Percentiles rank a stretch among this genome's conserved stretches.
These are phyloP conservation scores for Colletotrichum agaves DNA, from an alignment of 2,329 filamentous ascomycete genomes.

Conservation along the genomic window DNA sequence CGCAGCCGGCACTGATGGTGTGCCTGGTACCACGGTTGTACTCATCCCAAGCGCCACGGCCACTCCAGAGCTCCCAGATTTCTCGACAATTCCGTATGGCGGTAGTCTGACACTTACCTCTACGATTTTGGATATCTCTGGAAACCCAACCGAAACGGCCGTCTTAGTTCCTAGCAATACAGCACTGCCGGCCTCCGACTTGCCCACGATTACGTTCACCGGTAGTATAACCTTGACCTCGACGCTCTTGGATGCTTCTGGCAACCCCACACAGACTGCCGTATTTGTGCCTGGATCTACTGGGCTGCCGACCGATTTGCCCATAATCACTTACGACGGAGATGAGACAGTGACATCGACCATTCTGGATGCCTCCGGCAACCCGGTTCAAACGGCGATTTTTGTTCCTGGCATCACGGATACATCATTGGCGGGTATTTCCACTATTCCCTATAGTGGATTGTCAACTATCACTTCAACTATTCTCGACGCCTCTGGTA, in stretches of 20 bases:
- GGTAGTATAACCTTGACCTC: not conserved
- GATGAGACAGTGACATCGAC: not conserved
- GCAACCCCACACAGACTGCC: not conserved
- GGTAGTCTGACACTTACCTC: not conserved
- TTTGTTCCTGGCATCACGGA: not conserved
- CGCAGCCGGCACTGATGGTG: not conserved
- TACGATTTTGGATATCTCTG: not conserved
- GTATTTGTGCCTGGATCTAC: not conserved
- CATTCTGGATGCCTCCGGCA: not conserved
- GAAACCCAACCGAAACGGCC: not conserved
- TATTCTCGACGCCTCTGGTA: constrained; percentile 1
- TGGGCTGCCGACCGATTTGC: not conserved
- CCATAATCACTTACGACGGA: not conserved
- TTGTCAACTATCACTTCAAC: constrained; percentile 11
- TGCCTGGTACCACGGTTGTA: constrained; percentile 6
- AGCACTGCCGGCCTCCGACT: not conserved
- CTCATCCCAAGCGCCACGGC: constrained; percentile 1
- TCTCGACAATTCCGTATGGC: not conserved
- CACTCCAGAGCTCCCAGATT: not conserved
- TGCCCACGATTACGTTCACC: not conserved
- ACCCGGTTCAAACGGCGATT: not conserved
- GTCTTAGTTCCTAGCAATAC: not conserved
- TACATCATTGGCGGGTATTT: not conserved
- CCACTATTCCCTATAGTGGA: not conserved
- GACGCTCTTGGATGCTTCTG: not conserved